Evolutionary conservation across 1,284 basidiomycete species (phyloP), one percentile per base, ranked within the genome.

Genomic region (Cutaneotrichosporon sp.): DNA sequence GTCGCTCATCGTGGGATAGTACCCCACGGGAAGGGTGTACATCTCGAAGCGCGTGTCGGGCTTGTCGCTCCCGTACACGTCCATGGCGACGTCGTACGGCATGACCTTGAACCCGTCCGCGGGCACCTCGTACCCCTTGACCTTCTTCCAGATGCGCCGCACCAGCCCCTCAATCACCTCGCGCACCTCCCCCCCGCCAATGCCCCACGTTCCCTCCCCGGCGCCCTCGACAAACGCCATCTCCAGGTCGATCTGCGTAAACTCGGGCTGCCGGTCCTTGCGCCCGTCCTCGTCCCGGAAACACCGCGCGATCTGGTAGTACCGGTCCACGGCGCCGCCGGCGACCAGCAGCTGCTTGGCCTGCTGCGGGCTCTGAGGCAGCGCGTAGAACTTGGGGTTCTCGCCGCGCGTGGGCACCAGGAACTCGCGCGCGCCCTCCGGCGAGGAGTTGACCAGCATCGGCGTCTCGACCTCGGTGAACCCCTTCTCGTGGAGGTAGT

Each of bases 381-480:
- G 84, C 0, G 94, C 91, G 75, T 94, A 97, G 78, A 95, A 97
- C 29, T 84, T 81, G 3, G 93, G 83, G 24, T 46, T 43, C 18
- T 46, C n/a, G 10, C 63, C 33, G 53, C 95, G 88, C n/a, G 89
- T 87, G 31, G 95, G 94, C 45, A 97, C 94, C 49, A 97, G 86
- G 74, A 93, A 97, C 75, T 97, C 95, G 65, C 94, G 85, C 0
- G 94, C 94, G 31, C 95, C 94, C 81, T 97, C 95, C 1, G 93
- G 92, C 2, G 93, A 90, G 2, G 92, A 95, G 73, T 91, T 89
- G 42, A 97, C 85, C n/a, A 97, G 83, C 59, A 95, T 84, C 16
- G 94, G 95, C 0, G 95, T 97, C 79, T 97, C 94, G 42, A 97
- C 89, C 76, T 97, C 95, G 50, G 87, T 83, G 76, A 97, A 97